Evolutionary conservation across 495 filamentous ascomycete species (phyloP).

Genomic region (Pseudoneurospora amorphoporcata): DNA sequence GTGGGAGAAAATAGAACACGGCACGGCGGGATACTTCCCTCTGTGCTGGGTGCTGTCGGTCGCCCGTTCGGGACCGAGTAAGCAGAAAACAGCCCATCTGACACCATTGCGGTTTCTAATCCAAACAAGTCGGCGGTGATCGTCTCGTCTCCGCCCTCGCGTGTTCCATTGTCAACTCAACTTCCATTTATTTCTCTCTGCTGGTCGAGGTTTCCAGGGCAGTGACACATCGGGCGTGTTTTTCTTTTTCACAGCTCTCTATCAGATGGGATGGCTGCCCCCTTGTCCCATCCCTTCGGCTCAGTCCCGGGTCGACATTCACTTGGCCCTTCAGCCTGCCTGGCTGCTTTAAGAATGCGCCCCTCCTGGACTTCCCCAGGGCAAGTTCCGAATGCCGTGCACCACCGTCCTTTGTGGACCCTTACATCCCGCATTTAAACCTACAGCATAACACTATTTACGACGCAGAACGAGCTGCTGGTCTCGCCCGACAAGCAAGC

Average conservation of each 20-base stretch:
- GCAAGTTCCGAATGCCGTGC: background rate
- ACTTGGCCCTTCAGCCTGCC: background rate
- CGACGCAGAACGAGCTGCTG: background rate
- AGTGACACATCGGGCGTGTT: background rate
- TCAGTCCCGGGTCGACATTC: background rate
- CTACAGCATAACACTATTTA: background rate
- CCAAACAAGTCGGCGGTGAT: background rate
- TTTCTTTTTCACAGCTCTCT: background rate
- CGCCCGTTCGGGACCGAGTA: background rate
- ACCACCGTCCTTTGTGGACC: background rate
- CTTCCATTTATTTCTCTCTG: background rate
- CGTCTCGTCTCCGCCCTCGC: background rate
- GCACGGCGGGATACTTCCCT: background rate
- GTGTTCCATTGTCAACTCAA: background rate
- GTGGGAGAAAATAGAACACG: background rate
- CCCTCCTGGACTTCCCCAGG: background rate
- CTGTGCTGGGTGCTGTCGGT: background rate
- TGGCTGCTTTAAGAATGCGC: background rate
- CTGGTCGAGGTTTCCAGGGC: background rate
- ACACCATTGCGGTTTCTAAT: background rate
- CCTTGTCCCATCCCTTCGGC: background rate
- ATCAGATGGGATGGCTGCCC: background rate
- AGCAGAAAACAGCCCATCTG: background rate
- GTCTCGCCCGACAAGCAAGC: background rate
- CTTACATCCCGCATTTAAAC: background rate